phyloP scores from a whole-genome alignment of 495 filamentous ascomycete genomes.

The Aspergillus indologenus region DNA sequence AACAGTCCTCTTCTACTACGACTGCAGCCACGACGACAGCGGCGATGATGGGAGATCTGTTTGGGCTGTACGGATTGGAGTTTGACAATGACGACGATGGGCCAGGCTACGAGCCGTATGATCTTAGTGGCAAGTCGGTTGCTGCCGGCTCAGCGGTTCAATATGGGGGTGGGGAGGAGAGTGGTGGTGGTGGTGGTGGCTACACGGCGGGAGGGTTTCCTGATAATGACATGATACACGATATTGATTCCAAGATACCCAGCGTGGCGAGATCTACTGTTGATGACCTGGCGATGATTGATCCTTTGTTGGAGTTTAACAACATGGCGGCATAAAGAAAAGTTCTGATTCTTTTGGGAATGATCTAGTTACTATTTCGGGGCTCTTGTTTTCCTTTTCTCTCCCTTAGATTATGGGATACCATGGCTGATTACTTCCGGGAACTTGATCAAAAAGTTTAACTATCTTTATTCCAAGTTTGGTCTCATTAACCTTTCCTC shows the following conservation, averaged over 20 bases:
- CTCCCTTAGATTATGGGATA: too few relatives aligned
- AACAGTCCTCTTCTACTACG: background rate
- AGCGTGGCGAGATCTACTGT: conserved; percentile 1
- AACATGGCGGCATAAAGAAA: conserved; percentile 25
- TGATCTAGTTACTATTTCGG: conserved; percentile 1
- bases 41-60: conserved; percentile 25
- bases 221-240: conserved; percentile 33
- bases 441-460: too few relatives aligned
- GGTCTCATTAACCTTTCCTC: too few relatives aligned
- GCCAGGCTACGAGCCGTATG: conserved; percentile 19
- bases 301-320: conserved; percentile 32
- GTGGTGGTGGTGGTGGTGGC: conserved; percentile 4
- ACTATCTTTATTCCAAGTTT: too few relatives aligned
- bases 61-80: conserved; percentile 46
- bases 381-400: background rate
- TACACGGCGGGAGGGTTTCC: conserved; percentile 10
- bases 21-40: background rate
- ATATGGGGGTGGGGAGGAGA: too few relatives aligned
- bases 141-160: background rate
- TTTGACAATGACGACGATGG: conserved; percentile 29
- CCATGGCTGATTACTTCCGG: too few relatives aligned
- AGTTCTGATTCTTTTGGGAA: background rate
- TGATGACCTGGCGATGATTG: conserved; percentile 36
- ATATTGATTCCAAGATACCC: conserved; percentile 33
- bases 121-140: conserved; percentile 2